phyloP scores from a whole-genome alignment of 495 filamentous ascomycete species.

The Mytilinidion resinicola region DNA sequence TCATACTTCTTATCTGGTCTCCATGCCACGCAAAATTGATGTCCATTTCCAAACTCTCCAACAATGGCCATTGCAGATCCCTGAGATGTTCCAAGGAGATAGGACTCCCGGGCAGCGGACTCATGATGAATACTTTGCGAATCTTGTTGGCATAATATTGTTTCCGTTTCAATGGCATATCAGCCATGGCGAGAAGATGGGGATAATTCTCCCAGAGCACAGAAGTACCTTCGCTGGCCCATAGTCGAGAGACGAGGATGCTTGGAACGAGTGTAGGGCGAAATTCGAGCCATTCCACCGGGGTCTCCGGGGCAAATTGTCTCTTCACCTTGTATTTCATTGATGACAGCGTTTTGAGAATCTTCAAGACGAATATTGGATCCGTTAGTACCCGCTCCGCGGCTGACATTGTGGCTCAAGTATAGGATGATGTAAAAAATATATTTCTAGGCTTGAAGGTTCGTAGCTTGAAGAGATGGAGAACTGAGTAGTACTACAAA shows the following conservation, averaged over 20 bases:
- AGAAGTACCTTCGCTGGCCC: constrained; percentile 21
- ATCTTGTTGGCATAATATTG: constrained; percentile 28
- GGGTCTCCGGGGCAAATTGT: constrained; percentile 15
- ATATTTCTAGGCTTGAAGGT: too few species aligned
- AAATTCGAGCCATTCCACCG: constrained; percentile 23
- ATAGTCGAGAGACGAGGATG: constrained; percentile 20
- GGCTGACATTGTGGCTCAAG: too few species aligned
- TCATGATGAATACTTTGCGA: constrained; percentile 12
- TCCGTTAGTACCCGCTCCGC: neutral
- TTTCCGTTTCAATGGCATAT: constrained; percentile 9
- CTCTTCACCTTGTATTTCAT: constrained; percentile 20
- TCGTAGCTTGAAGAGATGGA: too few species aligned
- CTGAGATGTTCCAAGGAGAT: constrained; percentile 9
- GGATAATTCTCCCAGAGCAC: constrained; percentile 24
- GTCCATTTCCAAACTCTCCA: constrained; percentile 18
- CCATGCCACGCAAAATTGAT: constrained; percentile 20
- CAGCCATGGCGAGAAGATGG: constrained; percentile 19
- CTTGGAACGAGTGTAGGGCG: constrained; percentile 22
- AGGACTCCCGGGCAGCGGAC: constrained; percentile 6
- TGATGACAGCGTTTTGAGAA: constrained; percentile 18
- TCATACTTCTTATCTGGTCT: constrained; percentile 10
- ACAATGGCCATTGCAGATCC: constrained; percentile 15
- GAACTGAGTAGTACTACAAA: too few species aligned
- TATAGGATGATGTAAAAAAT: too few species aligned
- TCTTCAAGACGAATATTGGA: constrained; percentile 15